phyloP scores from a whole-genome alignment of 2,329 filamentous ascomycete genomes.

The Myriosclerotinia scirpicola region DNA sequence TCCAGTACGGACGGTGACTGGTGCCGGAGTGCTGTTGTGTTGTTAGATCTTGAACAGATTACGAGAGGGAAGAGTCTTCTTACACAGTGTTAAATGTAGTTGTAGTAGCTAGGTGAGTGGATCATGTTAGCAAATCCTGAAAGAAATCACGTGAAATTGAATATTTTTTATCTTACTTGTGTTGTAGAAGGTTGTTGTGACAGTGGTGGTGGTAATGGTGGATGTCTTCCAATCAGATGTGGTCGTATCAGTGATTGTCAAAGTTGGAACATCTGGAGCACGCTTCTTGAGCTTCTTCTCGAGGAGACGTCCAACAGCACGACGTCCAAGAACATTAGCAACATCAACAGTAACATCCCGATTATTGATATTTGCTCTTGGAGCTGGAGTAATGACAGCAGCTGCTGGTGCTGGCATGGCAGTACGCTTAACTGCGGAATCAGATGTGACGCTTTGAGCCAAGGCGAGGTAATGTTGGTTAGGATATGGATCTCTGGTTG shows the following conservation, averaged over 20 bases:
- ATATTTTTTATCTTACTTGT: constrained; percentile 7
- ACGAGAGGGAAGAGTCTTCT: background rate
- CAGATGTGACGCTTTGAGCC: constrained; percentile 18
- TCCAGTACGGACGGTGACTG: constrained; percentile 12
- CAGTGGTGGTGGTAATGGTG: constrained; percentile 14
- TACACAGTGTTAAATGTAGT: constrained; percentile 15
- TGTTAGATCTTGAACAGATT: background rate
- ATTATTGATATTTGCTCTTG: background rate
- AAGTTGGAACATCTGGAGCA: constrained; percentile 21
- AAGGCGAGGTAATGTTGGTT: constrained; percentile 12
- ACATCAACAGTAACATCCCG: constrained; percentile 15
- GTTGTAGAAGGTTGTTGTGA: constrained; percentile 18
- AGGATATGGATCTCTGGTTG: constrained; percentile 10
- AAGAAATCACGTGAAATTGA: too few species aligned
- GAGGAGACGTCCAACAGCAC: constrained; percentile 13
- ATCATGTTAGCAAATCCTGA: background rate
- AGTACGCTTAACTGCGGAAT: background rate
- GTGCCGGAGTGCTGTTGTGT: constrained; percentile 16
- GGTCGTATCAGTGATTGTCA: constrained; percentile 17
- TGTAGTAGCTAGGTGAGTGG: constrained; percentile 2
- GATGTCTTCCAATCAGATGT: constrained; percentile 21
- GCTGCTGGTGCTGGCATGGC: background rate
- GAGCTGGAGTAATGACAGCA: constrained; percentile 13
- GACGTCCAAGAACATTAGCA: constrained; percentile 20
- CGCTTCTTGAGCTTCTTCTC: constrained; percentile 21